Base-by-base conservation (phyloP, 2,329 filamentous ascomycete genomes). In the Nemania diffusa region DNA sequence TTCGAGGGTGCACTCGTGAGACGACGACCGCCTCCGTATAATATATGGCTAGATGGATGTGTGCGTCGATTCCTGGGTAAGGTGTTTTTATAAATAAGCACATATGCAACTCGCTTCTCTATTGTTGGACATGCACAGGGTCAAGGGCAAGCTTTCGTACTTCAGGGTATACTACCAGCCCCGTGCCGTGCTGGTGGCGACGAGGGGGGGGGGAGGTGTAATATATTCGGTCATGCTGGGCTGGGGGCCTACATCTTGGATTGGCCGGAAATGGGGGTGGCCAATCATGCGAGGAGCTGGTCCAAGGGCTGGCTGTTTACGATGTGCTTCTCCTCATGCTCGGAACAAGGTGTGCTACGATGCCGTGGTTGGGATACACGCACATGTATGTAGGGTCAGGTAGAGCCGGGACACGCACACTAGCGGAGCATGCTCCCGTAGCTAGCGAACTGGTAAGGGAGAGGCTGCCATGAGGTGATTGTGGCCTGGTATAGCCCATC, bases 341-440 rank as follows among this genome's bases (percentile, higher is more conserved):
- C 72, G 57, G 62, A 75, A 70, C 57, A 61, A 65, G 68, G 56
- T 61, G 62, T 64, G 27, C 51, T 40, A 53, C 62, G 58, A 61
- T 62, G 51, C 53, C 59, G 62, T 63, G 42, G 63, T 61, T 65
- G 62, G 62, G 46, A 20, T 11, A 52, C 26, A 26, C 34, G 32
- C 27, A 40, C 50, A 4, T 34, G 55, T 44, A 53, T 50, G 37
- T 56, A 57, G 15, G 46, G 29, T 8, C 56, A 61, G 56, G 68
- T 57, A 70, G 48, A 62, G 60, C 27, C 64, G 61, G 65, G 44
- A 60, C 52, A 65, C 69, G 48, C 69, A 65, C 67, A 67, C 69
- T 67, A 69, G 59, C 69, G 69, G 69, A 67, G 64, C 29, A 27
- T 42, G 46, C 60, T 71, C 53, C 69, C 69, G 69, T 63, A 26